These are phyloP conservation scores for Morella rubra DNA, from an alignment of 306 rosid genomes.

Conservation along the genomic window DNA sequence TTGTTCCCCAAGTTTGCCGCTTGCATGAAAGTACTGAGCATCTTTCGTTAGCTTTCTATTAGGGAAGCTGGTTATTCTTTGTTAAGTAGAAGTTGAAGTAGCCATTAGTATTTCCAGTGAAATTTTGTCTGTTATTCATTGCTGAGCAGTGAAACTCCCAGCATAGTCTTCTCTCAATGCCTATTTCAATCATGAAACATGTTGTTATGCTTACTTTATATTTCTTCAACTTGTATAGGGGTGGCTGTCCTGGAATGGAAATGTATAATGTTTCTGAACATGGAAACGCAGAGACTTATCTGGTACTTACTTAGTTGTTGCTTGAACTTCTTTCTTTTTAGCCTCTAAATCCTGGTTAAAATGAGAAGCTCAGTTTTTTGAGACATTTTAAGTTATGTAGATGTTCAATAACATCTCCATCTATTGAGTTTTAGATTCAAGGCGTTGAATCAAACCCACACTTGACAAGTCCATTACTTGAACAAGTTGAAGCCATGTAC, in stretches of 20 bases:
- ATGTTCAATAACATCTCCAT: conserved; percentile 13
- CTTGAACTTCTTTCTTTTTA: neutral
- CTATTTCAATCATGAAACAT: neutral
- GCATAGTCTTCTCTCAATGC: neutral
- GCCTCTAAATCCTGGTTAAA: neutral
- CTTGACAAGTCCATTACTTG: conserved; percentile 50
- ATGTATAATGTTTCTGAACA: conserved; percentile 53
- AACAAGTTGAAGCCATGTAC: conserved; percentile 67
- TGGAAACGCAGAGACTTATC: conserved; percentile 46
- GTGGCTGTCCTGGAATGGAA: conserved; percentile 70
- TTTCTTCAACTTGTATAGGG: conserved; percentile 40
- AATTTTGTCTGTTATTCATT: neutral
- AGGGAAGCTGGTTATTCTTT: neutral
- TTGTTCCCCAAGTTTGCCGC: neutral
- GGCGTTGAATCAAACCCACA: conserved; percentile 57
- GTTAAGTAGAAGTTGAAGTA: neutral
- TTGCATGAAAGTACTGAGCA: neutral
- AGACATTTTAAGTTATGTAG: neutral
- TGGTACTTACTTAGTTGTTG: conserved; percentile 42
- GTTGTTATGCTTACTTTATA: conserved; percentile 27
- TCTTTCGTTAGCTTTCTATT: neutral
- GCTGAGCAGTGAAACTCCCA: neutral
- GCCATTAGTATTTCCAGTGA: neutral
- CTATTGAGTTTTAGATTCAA: conserved; percentile 50
- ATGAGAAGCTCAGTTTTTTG: conserved; percentile 1